Evolutionary conservation across 192 early-diverging fungal species (phyloP).

Genomic region (Diversispora eburnea): DNA sequence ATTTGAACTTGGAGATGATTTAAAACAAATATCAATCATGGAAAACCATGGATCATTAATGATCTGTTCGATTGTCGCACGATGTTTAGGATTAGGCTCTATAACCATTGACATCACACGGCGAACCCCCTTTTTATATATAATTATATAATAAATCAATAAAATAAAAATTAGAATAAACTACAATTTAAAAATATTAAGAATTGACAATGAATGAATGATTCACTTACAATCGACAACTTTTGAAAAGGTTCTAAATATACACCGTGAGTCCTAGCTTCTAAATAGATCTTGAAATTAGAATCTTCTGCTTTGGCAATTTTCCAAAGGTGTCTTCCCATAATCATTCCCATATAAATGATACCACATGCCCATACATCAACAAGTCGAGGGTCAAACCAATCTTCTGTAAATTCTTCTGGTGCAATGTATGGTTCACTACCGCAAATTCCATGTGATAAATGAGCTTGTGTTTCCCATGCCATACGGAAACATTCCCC

Average conservation of each 20-base stretch:
- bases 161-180: neutral
- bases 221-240: conserved; percentile 12
- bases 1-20: neutral
- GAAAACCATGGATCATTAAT: conserved; percentile 5
- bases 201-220: neutral
- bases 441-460: conserved; percentile 64
- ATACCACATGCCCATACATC: conserved; percentile 47
- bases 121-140: neutral
- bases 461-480: conserved; percentile 59
- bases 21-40: neutral
- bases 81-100: conserved; percentile 20
- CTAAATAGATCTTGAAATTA: conserved; percentile 11
- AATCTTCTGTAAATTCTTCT: conserved; percentile 59
- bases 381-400: conserved; percentile 67
- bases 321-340: conserved; percentile 12
- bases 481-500: conserved; percentile 74
- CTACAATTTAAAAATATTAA: no score
- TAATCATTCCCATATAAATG: conserved; percentile 43
- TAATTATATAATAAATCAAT: neutral
- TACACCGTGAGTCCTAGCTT: conserved; percentile 5
- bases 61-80: conserved; percentile 19
- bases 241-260: conserved; percentile 4
- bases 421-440: conserved; percentile 87
- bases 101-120: conserved; percentile 20
- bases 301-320: conserved; percentile 22